Conservation (phyloP, 2,329 filamentous ascomycete genomes). For the Aspergillus aculeatus region DNA sequence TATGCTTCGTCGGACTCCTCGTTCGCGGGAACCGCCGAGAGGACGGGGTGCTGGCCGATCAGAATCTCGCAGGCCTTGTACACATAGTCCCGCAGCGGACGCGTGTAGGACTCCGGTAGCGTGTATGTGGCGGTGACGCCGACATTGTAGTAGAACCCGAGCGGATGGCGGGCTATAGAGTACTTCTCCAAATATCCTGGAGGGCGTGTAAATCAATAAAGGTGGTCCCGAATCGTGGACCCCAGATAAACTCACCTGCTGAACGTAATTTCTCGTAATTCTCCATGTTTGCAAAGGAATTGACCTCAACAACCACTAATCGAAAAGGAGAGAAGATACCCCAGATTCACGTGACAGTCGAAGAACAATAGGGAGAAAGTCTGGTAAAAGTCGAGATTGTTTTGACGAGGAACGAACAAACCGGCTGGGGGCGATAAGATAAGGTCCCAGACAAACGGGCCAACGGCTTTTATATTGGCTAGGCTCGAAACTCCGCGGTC, state of each 20-base stretch:
- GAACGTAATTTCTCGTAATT: constrained; percentile 41
- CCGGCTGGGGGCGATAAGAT: neutral
- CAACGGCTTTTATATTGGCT: neutral
- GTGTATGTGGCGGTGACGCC: constrained; percentile 41
- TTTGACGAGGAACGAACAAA: neutral
- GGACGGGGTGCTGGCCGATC: constrained; percentile 42
- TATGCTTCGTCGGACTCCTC: constrained; percentile 43
- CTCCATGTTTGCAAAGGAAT: constrained; percentile 39
- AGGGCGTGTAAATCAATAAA: neutral
- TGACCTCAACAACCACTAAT: neutral
- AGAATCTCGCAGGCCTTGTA: constrained; percentile 39
- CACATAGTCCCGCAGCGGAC: constrained; percentile 32
- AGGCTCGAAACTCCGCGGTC: neutral
- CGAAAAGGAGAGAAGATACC: neutral
- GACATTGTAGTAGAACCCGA: constrained; percentile 48
- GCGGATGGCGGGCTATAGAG: constrained; percentile 44
- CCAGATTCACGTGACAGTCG: neutral
- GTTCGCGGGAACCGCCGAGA: constrained; percentile 44
- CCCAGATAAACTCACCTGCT: constrained; percentile 26
- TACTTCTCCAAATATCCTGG: constrained; percentile 47
- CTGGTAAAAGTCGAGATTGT: neutral
- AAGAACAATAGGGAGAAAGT: neutral
- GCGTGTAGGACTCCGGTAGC: constrained; percentile 24
- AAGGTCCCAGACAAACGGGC: neutral
- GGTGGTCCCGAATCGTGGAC: neutral